Percentiles rank a stretch among this genome's conserved stretches.
These are phyloP conservation scores for Phymatotrichopsis omnivora DNA, from an alignment of 2,329 filamentous ascomycete species.

Conservation along the genomic window DNA sequence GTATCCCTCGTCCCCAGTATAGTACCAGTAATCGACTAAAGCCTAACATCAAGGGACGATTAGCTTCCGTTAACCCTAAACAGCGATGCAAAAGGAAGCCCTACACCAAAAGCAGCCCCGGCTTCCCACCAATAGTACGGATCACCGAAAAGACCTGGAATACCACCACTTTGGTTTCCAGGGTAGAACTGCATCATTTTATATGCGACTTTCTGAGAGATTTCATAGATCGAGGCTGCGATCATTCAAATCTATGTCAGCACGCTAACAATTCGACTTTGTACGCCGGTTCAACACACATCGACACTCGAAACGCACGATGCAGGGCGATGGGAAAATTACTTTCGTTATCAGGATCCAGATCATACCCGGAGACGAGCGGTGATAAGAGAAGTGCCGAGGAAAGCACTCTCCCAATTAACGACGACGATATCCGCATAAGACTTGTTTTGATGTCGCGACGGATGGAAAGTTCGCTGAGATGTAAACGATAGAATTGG, in stretches of 20 bases:
- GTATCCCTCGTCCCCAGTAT: constrained; percentile 55
- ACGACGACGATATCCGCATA: constrained; percentile 17
- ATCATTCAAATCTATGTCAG: constrained; percentile 9
- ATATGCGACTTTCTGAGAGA: constrained; percentile 36
- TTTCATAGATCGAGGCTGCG: constrained; percentile 26
- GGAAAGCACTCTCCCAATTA: constrained; percentile 8
- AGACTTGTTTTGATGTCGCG: not conserved
- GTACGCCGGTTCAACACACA: not conserved
- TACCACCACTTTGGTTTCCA: constrained; percentile 44
- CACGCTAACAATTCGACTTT: constrained; percentile 4
- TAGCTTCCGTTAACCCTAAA: constrained; percentile 50
- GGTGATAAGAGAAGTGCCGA: constrained; percentile 16
- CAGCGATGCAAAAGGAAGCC: constrained; percentile 34
- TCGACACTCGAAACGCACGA: not conserved
- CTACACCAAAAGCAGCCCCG: constrained; percentile 52
- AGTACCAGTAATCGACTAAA: constrained; percentile 60
- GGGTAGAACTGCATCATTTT: constrained; percentile 45
- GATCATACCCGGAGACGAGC: constrained; percentile 19
- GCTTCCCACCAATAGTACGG: constrained; percentile 72
- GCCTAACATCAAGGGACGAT: constrained; percentile 43
- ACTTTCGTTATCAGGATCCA: constrained; percentile 13
- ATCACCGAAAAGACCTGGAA: constrained; percentile 47
- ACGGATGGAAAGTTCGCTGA: too few species aligned
- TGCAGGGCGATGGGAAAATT: not conserved
- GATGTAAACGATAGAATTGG: too few species aligned